Conservation (phyloP, 78 protist genomes). For the Blattamonas nauphoetae region DNA sequence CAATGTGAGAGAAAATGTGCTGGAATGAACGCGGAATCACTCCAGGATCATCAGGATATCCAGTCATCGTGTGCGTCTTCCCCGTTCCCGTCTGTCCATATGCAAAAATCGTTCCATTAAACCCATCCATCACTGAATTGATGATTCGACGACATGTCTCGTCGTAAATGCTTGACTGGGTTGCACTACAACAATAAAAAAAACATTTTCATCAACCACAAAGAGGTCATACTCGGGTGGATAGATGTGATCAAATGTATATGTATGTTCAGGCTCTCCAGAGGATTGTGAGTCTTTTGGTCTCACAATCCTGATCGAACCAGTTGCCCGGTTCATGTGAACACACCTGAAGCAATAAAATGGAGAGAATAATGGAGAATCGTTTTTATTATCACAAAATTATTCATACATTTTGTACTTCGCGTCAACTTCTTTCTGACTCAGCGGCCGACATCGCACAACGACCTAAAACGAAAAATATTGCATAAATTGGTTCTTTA, state of each 20-base stretch:
- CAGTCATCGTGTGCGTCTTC: constrained; percentile 43
- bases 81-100: constrained; percentile 33
- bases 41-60: constrained; percentile 27
- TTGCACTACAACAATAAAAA: neutral
- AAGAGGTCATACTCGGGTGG: neutral
- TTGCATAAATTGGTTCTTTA: too few relatives aligned
- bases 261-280: neutral
- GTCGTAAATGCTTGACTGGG: neutral
- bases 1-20: constrained; percentile 22
- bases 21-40: constrained; percentile 37
- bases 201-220: neutral
- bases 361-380: neutral
- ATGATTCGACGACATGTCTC: neutral
- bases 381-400: neutral
- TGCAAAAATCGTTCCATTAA: neutral
- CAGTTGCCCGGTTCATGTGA: neutral
- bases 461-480: too few relatives aligned
- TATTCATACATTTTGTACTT: neutral
- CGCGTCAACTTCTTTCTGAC: neutral
- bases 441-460: constrained; percentile 11
- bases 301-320: neutral
- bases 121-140: neutral
- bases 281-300: neutral
- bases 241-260: neutral
- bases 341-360: neutral